Conservation (phyloP, 768 basidiomycete species). For the Lactarius sp. region DNA sequence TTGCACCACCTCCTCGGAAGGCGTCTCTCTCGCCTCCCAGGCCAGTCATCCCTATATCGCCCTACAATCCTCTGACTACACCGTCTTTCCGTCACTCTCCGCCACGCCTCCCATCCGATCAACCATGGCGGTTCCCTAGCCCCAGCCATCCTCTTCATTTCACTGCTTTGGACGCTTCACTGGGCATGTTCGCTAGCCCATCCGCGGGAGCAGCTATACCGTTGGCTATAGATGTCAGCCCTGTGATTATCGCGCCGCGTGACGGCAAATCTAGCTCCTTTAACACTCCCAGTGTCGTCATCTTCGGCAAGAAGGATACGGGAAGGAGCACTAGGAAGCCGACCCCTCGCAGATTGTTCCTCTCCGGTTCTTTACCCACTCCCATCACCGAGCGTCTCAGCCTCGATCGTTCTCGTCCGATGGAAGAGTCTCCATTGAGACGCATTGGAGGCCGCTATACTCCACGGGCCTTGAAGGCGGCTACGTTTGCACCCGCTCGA, state of each 20-base stretch:
- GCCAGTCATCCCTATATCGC: conserved; percentile 52
- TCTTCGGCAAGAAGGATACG: conserved; percentile 25
- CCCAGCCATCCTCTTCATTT: conserved; percentile 75
- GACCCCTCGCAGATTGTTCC: conserved; percentile 40
- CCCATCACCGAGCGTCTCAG: conserved; percentile 33
- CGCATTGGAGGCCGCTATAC: conserved; percentile 14
- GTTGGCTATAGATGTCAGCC: conserved; percentile 35
- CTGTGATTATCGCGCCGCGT: conserved; percentile 31
- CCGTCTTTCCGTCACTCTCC: conserved; percentile 78
- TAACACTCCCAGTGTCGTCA: conserved; percentile 30
- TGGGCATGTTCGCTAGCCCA: conserved; percentile 57
- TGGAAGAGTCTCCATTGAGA: conserved; percentile 46
- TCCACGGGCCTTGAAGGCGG: conserved; percentile 6
- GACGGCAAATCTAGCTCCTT: conserved; percentile 39
- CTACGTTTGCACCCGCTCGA: conserved; percentile 26
- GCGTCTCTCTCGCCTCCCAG: conserved; percentile 30
- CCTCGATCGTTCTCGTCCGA: conserved; percentile 28
- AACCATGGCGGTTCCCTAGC: conserved; percentile 79
- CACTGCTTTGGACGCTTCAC: conserved; percentile 54
- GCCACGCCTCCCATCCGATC: conserved; percentile 66
- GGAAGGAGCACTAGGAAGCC: conserved; percentile 24
- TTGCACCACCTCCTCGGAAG: conserved; percentile 2
- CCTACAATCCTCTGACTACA: conserved; percentile 69
- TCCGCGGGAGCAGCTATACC: conserved; percentile 26
- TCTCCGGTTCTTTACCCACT: conserved; percentile 33